These are phyloP conservation scores for Fusarium irregulare DNA, from an alignment of 2,329 filamentous ascomycete genomes.

Conservation along the genomic window DNA sequence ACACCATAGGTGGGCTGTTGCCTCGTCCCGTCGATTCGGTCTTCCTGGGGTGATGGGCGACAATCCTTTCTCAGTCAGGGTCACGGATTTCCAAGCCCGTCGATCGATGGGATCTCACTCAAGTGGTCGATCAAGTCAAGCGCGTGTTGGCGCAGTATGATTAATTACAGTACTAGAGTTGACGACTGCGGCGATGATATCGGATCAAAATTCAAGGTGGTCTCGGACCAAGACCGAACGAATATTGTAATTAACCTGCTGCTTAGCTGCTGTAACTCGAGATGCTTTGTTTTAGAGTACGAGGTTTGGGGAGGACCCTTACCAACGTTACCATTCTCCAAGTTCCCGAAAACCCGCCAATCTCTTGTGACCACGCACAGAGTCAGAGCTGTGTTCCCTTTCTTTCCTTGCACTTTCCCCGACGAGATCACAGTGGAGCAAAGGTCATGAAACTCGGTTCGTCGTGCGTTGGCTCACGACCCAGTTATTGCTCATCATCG, in stretches of 20 bases:
- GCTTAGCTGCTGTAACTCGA: constrained; percentile 1
- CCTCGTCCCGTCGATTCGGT: constrained; percentile 43
- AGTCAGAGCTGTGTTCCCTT: constrained; percentile 24
- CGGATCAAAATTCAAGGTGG: constrained; percentile 12
- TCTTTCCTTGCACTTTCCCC: constrained; percentile 8
- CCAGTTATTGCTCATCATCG: constrained; percentile 33
- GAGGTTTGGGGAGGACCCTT: constrained; percentile 9
- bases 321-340: constrained; percentile 10
- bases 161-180: constrained; percentile 19
- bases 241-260: constrained; percentile 6
- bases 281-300: constrained; percentile 14
- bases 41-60: constrained; percentile 35
- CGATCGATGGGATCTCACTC: constrained; percentile 45
- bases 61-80: constrained; percentile 41
- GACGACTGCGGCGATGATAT: constrained; percentile 32
- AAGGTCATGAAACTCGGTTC: constrained; percentile 33
- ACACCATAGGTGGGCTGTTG: constrained; percentile 47
- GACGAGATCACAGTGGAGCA: constrained; percentile 20
- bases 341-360: constrained; percentile 28
- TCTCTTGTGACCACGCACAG: constrained; percentile 27
- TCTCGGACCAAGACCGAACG: constrained; percentile 19
- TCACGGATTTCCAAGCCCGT: constrained; percentile 34
- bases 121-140: constrained; percentile 38
- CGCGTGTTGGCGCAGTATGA: constrained; percentile 4
- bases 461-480: constrained; percentile 34